These are phyloP conservation scores for Exophiala xenobiotica DNA, from an alignment of 2,329 filamentous ascomycete species.

Conservation along the genomic window DNA sequence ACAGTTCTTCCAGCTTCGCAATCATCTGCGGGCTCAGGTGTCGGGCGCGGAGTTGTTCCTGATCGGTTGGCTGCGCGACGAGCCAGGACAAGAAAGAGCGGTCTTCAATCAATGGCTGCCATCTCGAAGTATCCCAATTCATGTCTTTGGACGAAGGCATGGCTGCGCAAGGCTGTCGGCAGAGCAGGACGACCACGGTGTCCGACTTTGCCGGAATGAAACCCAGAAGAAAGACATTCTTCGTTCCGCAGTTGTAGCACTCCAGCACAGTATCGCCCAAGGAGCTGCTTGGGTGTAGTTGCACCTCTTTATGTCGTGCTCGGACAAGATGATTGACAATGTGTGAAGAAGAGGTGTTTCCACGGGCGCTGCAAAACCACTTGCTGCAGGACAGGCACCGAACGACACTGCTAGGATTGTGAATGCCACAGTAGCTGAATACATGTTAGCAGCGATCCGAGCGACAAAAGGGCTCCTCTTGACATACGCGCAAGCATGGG, in stretches of 20 bases:
- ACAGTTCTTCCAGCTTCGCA: conserved; percentile 93
- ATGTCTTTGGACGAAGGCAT: conserved; percentile 97
- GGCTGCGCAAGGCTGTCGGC: conserved; percentile 91
- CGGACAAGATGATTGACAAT: conserved; percentile 98
- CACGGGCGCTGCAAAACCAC: conserved; percentile 98
- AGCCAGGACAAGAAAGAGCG: conserved; percentile 94
- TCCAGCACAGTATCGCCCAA: conserved; percentile 95
- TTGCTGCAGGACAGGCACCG: conserved; percentile 95
- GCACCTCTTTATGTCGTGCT: conserved; percentile 97
- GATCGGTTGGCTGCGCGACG: conserved; percentile 81
- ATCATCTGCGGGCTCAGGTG: conserved; percentile 94
- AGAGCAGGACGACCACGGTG: conserved; percentile 93
- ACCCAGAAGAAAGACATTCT: conserved; percentile 95
- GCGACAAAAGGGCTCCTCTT: conserved; percentile 4
- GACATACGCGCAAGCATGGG: conserved; percentile 92
- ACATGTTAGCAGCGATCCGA: conserved; percentile 9
- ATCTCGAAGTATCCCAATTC: conserved; percentile 98
- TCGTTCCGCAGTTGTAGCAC: conserved; percentile 99
- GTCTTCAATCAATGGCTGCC: conserved; percentile 97
- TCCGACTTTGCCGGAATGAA: conserved; percentile 99
- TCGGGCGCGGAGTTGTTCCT: conserved; percentile 91
- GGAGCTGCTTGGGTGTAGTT: conserved; percentile 87
- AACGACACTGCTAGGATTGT: conserved; percentile 91
- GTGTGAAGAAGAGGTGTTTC: conserved; percentile 94
- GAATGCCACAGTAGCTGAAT: conserved; percentile 87